phyloP scores from a whole-genome alignment of 2,329 filamentous ascomycete species.

The Arthrobotrys pseudoclavata region DNA sequence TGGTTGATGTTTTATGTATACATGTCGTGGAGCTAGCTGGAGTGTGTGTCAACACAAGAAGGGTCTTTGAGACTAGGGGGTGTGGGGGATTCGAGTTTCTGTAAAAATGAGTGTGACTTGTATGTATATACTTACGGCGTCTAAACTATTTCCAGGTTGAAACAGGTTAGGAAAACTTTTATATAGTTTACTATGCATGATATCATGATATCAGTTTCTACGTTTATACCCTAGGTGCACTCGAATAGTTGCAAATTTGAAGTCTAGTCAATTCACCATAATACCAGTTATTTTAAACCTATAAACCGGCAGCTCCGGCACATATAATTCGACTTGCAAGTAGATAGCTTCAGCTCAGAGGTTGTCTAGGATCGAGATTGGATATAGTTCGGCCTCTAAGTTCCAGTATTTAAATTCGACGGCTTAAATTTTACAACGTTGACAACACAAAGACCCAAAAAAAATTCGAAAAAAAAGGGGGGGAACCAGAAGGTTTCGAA shows the following conservation, averaged over 20 bases:
- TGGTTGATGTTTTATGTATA: background rate
- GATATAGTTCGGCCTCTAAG: too few species aligned
- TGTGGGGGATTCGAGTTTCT: background rate
- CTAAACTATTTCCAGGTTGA: slow-evolving; percentile 14
- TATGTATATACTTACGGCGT: slow-evolving; percentile 22
- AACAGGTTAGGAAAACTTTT: slow-evolving; percentile 9
- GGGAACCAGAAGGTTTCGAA: too few species aligned
- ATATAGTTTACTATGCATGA: slow-evolving; percentile 8
- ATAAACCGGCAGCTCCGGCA: too few species aligned
- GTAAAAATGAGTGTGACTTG: slow-evolving; percentile 16
- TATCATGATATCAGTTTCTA: slow-evolving; percentile 9
- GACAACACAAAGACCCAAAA: too few species aligned
- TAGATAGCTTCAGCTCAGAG: too few species aligned
- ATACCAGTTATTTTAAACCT: too few species aligned
- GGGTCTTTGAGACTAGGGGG: background rate
- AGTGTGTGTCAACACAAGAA: background rate
- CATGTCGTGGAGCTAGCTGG: background rate
- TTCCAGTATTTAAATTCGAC: too few species aligned
- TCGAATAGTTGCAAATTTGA: background rate
- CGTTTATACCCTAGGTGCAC: background rate
- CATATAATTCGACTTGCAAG: too few species aligned
- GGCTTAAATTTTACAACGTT: too few species aligned
- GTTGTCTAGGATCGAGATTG: too few species aligned
- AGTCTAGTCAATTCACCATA: too few species aligned
- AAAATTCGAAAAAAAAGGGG: too few species aligned